Base-by-base conservation (phyloP, 331 rosid species). In the Cydonia oblonga region DNA sequence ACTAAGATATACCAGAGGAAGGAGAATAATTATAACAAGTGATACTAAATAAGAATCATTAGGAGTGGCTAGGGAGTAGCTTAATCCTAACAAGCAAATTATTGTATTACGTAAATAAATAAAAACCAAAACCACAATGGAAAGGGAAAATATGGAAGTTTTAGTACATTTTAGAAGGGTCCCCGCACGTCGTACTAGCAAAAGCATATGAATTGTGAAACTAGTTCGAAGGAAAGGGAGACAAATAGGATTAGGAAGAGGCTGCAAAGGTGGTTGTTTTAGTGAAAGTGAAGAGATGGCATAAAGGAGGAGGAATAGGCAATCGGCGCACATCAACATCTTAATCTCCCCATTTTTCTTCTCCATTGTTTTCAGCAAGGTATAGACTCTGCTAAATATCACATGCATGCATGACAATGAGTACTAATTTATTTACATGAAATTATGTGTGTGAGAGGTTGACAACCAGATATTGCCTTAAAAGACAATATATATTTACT, bases 311-410 rank as follows among this genome's bases (percentile, higher is more conserved):
- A 6, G 12, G 38, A 22, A 14, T 59, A 14, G 23, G 46, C 15
- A 57, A 66, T 75, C 59, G 60, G 68, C 68, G 30, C 72, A 70
- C 68, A 70, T 80, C 70, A 53, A 58, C 74, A 42, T 75, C 80
- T 56, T 75, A 59, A 58, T 22, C 56, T 49, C 10, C 56, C 7
- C 56, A 25, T 15, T 60, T 15, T 60, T 4, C 30, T 57, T 23
- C 7, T 23, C 30, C 18, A 54, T 19, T 54, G 14, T 19, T 54
- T 49, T 49, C 56, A 49, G 7, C 13, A 9, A 9, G 25, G 2
- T 20, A 54, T 54, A 54, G 60, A 5, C 60, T 54, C 60, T 22
- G 56, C 56, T 49, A 49, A 16, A 16, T 46, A 49, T 49, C 9
- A 49, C 20, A 38, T 38, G 44, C 44, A 38, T 38, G 44, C 44